These are phyloP conservation scores for Pinus tabuliformis DNA, from an alignment of 75 land plant genomes.

Conservation along the genomic window DNA sequence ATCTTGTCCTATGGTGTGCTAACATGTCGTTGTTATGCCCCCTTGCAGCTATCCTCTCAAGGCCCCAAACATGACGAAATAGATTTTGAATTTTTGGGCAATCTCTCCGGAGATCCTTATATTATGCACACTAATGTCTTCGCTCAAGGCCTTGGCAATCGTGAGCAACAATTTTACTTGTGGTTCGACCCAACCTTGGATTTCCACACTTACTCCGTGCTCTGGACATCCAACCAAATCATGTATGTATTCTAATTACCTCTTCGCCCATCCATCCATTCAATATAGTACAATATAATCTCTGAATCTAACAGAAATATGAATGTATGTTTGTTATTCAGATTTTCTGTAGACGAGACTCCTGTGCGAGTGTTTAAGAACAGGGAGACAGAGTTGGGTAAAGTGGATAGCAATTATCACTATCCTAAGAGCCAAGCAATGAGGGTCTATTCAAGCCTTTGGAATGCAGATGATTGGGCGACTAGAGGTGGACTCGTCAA, in stretches of 20 bases:
- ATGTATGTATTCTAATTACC: slow-evolving; percentile 9
- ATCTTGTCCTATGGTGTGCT: too few relatives aligned
- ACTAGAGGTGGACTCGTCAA: neutral
- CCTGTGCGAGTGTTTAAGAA: slow-evolving; percentile 44
- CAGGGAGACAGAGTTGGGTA: slow-evolving; percentile 15
- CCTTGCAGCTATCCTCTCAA: slow-evolving; percentile 40
- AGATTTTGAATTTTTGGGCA: slow-evolving; percentile 80
- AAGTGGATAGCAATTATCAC: neutral
- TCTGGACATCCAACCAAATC: slow-evolving; percentile 29
- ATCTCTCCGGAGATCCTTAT: slow-evolving; percentile 59
- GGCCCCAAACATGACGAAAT: slow-evolving; percentile 72
- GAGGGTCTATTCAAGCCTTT: neutral
- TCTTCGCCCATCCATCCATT: too few relatives aligned
- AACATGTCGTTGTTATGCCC: too few relatives aligned
- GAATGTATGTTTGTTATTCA: slow-evolving; percentile 9
- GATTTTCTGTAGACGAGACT: slow-evolving; percentile 44
- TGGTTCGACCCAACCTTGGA: slow-evolving; percentile 75
- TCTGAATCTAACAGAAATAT: too few relatives aligned
- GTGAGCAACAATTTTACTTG: slow-evolving; percentile 70
- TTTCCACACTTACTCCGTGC: slow-evolving; percentile 56
- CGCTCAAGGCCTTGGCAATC: slow-evolving; percentile 54
- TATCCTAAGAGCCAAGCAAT: neutral
- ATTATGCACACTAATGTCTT: slow-evolving; percentile 76
- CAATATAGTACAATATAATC: too few relatives aligned
- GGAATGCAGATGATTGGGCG: slow-evolving; percentile 29